Evolutionary conservation across 1,284 basidiomycete genomes (phyloP).

Genomic region (Austroboletus novae-zelandiae): DNA sequence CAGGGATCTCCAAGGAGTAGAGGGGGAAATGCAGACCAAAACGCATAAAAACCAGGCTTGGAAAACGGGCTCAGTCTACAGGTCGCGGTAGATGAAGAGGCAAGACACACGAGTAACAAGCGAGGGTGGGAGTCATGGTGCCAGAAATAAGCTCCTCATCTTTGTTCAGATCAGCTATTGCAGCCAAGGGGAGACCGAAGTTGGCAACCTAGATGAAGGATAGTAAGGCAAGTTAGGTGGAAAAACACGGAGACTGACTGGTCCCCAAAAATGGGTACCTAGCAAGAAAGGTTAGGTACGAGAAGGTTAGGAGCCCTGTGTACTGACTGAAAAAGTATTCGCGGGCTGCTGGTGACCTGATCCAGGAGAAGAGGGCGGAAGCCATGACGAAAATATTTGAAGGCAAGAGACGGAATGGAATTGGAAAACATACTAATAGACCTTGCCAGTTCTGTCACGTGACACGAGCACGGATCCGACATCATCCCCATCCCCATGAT

Average conservation of each 20-base stretch:
- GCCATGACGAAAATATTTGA: constrained; percentile 50
- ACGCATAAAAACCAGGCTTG: constrained; percentile 90
- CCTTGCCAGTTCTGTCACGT: constrained; percentile 11
- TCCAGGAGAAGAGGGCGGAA: constrained; percentile 80
- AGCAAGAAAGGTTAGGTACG: constrained; percentile 7
- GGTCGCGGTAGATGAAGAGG: background rate
- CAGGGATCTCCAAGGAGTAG: background rate
- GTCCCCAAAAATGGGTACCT: constrained; percentile 98
- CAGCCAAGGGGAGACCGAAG: constrained; percentile 94
- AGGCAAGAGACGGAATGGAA: background rate
- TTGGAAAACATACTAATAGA: background rate
- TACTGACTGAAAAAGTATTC: constrained; percentile 92
- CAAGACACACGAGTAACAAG: constrained; percentile 84
- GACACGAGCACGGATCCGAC: background rate
- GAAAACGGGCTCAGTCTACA: constrained; percentile 7
- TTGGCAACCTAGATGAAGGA: constrained; percentile 74
- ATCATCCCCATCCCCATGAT: background rate
- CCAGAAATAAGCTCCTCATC: constrained; percentile 96
- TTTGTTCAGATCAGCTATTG: constrained; percentile 84
- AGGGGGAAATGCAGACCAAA: constrained; percentile 57
- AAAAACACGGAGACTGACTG: constrained; percentile 53
- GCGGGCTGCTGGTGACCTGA: constrained; percentile 84
- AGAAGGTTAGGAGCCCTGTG: background rate
- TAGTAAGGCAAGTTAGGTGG: constrained; percentile 14
- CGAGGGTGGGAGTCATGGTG: constrained; percentile 89